These are phyloP conservation scores for Vigna nakashimae DNA, from an alignment of 306 rosid species.

Conservation along the genomic window DNA sequence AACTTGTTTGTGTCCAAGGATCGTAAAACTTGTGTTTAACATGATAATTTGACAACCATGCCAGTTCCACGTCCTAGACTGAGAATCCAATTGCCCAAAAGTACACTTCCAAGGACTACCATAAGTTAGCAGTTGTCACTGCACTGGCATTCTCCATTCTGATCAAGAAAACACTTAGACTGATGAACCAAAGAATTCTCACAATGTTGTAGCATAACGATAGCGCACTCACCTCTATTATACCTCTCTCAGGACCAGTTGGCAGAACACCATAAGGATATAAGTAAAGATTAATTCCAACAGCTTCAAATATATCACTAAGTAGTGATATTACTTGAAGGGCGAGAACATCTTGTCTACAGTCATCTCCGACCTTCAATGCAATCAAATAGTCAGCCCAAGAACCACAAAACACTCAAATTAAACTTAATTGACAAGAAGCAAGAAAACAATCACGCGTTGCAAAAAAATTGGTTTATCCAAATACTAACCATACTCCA, in stretches of 20 bases:
- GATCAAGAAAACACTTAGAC: conserved; percentile 27
- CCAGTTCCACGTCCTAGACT: background rate
- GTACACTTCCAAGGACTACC: conserved; percentile 22
- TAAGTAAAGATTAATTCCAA: conserved; percentile 87
- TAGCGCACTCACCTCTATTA: conserved; percentile 80
- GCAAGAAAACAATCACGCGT: conserved; percentile 23
- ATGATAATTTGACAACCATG: conserved; percentile 24
- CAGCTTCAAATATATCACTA: conserved; percentile 92
- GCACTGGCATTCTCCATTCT: conserved; percentile 21
- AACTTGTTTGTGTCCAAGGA: conserved; percentile 14
- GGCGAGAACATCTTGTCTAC: conserved; percentile 99
- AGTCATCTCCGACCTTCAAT: conserved; percentile 96
- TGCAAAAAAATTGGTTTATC: conserved; percentile 15
- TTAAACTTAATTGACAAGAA: conserved; percentile 30
- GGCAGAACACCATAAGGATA: conserved; percentile 98
- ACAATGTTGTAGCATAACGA: conserved; percentile 27
- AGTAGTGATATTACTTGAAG: conserved; percentile 97
- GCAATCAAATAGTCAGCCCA: conserved; percentile 48
- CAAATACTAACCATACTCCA: background rate
- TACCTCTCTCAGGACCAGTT: conserved; percentile 95
- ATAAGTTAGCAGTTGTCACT: conserved; percentile 14
- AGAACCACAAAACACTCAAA: conserved; percentile 9
- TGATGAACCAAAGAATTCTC: conserved; percentile 25
- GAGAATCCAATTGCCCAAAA: conserved; percentile 27
- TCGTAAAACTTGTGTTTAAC: background rate